Evolutionary conservation across 1,139 yeast species (phyloP).

Genomic region (Meyerozyma sp.): DNA sequence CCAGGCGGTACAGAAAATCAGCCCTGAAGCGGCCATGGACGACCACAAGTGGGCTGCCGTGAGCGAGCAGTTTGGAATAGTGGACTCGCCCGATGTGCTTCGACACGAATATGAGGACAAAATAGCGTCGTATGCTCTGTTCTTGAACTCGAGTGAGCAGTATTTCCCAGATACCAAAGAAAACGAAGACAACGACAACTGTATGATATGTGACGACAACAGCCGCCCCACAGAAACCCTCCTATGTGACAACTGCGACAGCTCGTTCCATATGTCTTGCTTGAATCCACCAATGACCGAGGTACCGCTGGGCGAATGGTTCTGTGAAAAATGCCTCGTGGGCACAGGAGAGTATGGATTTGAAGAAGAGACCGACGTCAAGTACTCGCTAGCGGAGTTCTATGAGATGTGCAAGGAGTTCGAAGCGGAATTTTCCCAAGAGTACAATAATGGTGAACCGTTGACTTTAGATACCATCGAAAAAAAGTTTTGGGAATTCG

Average conservation of each 20-base stretch:
- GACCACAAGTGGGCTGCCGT: slow-evolving; percentile 29
- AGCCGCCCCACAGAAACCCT: slow-evolving; percentile 48
- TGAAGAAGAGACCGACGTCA: slow-evolving; percentile 57
- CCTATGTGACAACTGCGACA: slow-evolving; percentile 71
- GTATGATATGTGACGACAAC: slow-evolving; percentile 49
- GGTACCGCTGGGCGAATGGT: slow-evolving; percentile 65
- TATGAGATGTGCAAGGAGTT: slow-evolving; percentile 53
- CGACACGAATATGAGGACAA: slow-evolving; percentile 26
- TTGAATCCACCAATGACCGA: slow-evolving; percentile 45
- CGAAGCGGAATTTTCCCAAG: slow-evolving; percentile 27
- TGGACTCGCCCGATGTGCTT: slow-evolving; percentile 15
- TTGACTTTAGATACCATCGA: slow-evolving; percentile 45
- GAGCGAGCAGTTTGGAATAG: slow-evolving; percentile 21
- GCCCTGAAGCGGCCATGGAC: slow-evolving; percentile 18
- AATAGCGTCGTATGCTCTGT: slow-evolving; percentile 42
- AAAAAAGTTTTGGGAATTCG: slow-evolving; percentile 55
- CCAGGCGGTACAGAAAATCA: slow-evolving; percentile 33
- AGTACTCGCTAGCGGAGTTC: slow-evolving; percentile 60
- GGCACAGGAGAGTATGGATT: slow-evolving; percentile 92
- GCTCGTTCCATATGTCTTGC: slow-evolving; percentile 62
- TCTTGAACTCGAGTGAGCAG: slow-evolving; percentile 22
- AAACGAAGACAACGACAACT: slow-evolving; percentile 32
- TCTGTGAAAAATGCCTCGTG: slow-evolving; percentile 72
- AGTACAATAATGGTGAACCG: slow-evolving; percentile 22
- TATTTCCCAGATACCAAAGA: slow-evolving; percentile 15